Evolutionary conservation across 177 flowering plant species (phyloP), one percentile per base, ranked within the genome.

Genomic region (Vitis hybrid): DNA sequence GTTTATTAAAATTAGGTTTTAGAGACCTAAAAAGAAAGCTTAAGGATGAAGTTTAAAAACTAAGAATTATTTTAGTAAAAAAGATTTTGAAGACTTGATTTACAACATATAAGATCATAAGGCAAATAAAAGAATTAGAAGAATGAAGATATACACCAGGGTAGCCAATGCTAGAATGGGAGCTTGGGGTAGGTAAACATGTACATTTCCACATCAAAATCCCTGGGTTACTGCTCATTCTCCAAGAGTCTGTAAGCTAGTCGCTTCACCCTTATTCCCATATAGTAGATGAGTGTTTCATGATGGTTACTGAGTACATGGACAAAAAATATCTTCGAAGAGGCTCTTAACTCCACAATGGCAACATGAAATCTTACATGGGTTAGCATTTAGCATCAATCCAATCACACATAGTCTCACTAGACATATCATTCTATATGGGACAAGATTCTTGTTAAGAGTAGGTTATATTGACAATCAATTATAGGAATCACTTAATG

Each of bases 261-360:
- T 57, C 71, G 78, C 80, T 82, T 91, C 17, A 85, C 73, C 72
- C 97, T 93, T 52, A 87, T 68, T 21, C 97, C 98, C 83, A 95
- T 74, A 80, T 97, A 95, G 77, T 92, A 79, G 30, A 95, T 61
- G 41, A 93, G 85, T 18, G 82, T 73, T 76, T 88, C 92, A 50
- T 76, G 82, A 76, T 90, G 96, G 32, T 82, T 85, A 50, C 86
- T 70, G 55, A 67, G 67, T 78, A 87, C 72, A 73, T 84, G 81
- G 65, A 74, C 63, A 65, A 70, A 73, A 58, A 67, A 69, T 52
- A 76, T 54, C 73, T 79, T 73, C 68, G 86, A 46, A 59, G 78
- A 60, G 73, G 78, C 75, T 79, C 82, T 85, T 66, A 86, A 70
- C 74, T 71, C 79, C 71, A 65, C 53, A 89, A 59, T 50, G 82